phyloP scores from a whole-genome alignment of 345 rosid genomes.

The Heritiera littoralis region DNA sequence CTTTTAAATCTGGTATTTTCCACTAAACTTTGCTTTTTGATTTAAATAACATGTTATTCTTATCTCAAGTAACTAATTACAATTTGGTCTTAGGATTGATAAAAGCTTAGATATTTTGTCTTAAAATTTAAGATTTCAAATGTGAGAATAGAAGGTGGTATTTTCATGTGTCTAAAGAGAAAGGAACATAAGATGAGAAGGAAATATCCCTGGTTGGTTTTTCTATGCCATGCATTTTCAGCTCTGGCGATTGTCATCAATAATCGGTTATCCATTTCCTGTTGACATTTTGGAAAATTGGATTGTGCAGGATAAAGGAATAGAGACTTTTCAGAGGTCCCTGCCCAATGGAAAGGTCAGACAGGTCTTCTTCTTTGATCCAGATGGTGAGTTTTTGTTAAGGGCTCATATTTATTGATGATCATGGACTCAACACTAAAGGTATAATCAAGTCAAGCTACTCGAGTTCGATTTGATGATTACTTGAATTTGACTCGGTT shows the following conservation, averaged over 20 bases:
- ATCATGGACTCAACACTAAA: background rate
- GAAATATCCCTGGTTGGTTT: background rate
- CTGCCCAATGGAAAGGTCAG: slow-evolving; percentile 67
- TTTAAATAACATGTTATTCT: background rate
- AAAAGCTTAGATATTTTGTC: background rate
- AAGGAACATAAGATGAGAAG: background rate
- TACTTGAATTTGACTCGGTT: no score
- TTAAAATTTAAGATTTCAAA: background rate
- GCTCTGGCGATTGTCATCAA: background rate
- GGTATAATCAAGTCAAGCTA: no score
- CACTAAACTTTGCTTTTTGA: background rate
- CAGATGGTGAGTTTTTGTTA: slow-evolving; percentile 66
- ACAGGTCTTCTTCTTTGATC: slow-evolving; percentile 95
- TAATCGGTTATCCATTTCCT: background rate
- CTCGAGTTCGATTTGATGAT: no score
- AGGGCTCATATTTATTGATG: background rate
- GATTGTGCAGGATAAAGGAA: slow-evolving; percentile 70
- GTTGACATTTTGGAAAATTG: background rate
- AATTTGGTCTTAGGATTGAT: background rate
- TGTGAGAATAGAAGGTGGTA: background rate
- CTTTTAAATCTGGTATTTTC: background rate
- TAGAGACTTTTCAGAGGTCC: slow-evolving; percentile 65
- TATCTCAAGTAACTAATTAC: background rate
- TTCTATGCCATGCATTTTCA: background rate
- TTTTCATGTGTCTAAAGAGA: background rate